Evolutionary conservation across 2,329 filamentous ascomycete genomes (phyloP).

Genomic region (Cadophora luteo-olivacea): DNA sequence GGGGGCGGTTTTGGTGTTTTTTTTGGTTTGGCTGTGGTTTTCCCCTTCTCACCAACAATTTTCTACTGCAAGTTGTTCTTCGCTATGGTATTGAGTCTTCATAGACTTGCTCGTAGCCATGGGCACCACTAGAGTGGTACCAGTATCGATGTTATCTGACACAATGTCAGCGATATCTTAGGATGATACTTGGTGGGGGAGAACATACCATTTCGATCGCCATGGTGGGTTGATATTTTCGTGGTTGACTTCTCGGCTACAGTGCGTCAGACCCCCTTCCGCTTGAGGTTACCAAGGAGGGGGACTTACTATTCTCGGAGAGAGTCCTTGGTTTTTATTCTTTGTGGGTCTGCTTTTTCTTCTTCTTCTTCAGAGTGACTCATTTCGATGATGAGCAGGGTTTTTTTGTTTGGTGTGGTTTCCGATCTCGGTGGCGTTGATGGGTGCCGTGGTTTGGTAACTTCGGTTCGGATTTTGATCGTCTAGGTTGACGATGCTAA

Average conservation of each 20-base stretch:
- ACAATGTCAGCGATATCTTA: neutral
- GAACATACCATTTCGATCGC: neutral
- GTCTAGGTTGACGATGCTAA: neutral
- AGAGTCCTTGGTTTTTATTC: neutral
- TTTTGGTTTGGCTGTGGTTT: too few species aligned
- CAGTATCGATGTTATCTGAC: neutral
- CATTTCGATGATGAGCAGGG: neutral
- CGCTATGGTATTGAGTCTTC: constrained; percentile 3
- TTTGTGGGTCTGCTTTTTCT: neutral
- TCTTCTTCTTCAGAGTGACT: neutral
- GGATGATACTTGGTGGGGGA: too few species aligned
- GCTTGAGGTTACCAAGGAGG: neutral
- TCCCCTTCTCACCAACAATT: neutral
- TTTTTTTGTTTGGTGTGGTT: neutral
- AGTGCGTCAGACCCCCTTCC: neutral
- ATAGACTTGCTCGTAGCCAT: neutral
- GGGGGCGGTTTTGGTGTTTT: neutral
- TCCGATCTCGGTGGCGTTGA: neutral
- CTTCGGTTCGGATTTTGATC: neutral
- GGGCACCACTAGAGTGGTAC: neutral
- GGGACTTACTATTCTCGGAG: constrained; percentile 11
- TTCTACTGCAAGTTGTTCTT: neutral
- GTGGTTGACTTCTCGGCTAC: neutral
- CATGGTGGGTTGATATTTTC: neutral
- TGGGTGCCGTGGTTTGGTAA: neutral